Conservation (phyloP, 2,329 filamentous ascomycete genomes). For the Aspergillus spinulosporus region DNA sequence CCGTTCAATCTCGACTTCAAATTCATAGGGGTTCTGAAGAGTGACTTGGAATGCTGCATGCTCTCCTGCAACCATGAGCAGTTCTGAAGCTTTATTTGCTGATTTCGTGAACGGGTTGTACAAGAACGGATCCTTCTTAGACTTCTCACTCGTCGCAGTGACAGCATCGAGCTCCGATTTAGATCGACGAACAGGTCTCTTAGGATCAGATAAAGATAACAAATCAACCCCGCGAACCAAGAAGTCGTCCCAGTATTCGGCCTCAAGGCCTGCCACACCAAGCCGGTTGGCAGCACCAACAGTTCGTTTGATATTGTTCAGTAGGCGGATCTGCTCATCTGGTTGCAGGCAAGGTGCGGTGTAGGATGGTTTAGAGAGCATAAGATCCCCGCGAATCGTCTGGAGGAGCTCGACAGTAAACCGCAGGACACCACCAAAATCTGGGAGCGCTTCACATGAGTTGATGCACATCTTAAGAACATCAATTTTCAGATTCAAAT, state of each 20-base stretch:
- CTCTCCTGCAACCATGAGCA: slow-evolving; percentile 76
- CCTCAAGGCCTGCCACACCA: slow-evolving; percentile 67
- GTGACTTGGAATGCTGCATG: slow-evolving; percentile 75
- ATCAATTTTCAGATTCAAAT: slow-evolving; percentile 77
- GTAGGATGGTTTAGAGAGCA: slow-evolving; percentile 68
- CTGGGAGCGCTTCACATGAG: slow-evolving; percentile 88
- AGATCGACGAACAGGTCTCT: slow-evolving; percentile 67
- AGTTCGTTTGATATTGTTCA: slow-evolving; percentile 82
- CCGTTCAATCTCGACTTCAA: slow-evolving; percentile 85
- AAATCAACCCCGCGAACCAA: slow-evolving; percentile 75
- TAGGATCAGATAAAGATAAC: slow-evolving; percentile 60
- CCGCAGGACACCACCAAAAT: slow-evolving; percentile 84
- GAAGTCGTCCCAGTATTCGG: slow-evolving; percentile 97
- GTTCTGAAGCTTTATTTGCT: slow-evolving; percentile 58
- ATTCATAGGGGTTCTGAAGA: slow-evolving; percentile 90
- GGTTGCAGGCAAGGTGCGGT: slow-evolving; percentile 68
- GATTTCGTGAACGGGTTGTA: slow-evolving; percentile 89
- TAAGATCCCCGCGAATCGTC: slow-evolving; percentile 72
- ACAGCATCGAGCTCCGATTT: slow-evolving; percentile 52
- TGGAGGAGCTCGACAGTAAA: slow-evolving; percentile 83
- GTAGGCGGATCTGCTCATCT: slow-evolving; percentile 83
- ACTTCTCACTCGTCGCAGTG: slow-evolving; percentile 40
- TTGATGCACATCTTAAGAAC: slow-evolving; percentile 87
- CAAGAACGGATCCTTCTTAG: slow-evolving; percentile 75
- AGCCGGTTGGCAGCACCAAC: slow-evolving; percentile 73